Evolutionary conservation across 2,329 filamentous ascomycete species (phyloP).

Genomic region (Pyrenophora seminiperda): DNA sequence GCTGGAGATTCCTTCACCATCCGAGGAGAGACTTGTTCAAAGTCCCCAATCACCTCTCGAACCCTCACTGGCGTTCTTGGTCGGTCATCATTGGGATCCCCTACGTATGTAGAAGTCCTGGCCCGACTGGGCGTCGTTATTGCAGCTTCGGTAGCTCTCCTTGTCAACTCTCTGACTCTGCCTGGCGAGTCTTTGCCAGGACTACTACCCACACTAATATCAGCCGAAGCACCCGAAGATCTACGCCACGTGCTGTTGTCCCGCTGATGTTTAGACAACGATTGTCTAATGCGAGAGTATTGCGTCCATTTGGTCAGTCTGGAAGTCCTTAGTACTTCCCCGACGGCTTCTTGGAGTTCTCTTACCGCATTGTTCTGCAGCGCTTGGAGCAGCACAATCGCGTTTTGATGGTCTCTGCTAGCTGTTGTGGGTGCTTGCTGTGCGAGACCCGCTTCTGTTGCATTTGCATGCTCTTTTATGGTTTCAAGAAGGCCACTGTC

Average conservation of each 20-base stretch:
- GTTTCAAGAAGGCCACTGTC: conserved; percentile 39
- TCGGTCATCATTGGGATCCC: background rate
- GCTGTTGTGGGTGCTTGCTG: conserved; percentile 29
- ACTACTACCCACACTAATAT: conserved; percentile 2
- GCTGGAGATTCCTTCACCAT: conserved; percentile 11
- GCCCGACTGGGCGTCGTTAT: conserved; percentile 1
- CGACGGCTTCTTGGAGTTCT: conserved; percentile 11
- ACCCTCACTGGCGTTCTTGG: conserved; percentile 9
- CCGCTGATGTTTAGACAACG: conserved; percentile 28
- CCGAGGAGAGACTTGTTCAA: conserved; percentile 10
- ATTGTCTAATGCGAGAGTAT: conserved; percentile 30
- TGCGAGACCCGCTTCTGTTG: conserved; percentile 29
- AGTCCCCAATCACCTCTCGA: conserved; percentile 1
- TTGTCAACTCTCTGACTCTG: conserved; percentile 9
- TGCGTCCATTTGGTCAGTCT: conserved; percentile 32
- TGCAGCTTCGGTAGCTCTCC: conserved; percentile 11
- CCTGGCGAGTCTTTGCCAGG: conserved; percentile 11
- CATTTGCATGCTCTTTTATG: conserved; percentile 41
- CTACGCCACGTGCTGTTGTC: conserved; percentile 30
- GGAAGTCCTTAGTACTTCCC: conserved; percentile 16
- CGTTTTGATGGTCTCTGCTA: conserved; percentile 44
- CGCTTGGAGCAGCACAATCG: conserved; percentile 44
- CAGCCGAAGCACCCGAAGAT: conserved; percentile 11
- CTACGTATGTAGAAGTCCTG: conserved; percentile 6
- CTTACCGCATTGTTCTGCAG: conserved; percentile 43